These are phyloP conservation scores for Hibiscus syriacus DNA, from an alignment of 345 rosid genomes.

Conservation along the genomic window DNA sequence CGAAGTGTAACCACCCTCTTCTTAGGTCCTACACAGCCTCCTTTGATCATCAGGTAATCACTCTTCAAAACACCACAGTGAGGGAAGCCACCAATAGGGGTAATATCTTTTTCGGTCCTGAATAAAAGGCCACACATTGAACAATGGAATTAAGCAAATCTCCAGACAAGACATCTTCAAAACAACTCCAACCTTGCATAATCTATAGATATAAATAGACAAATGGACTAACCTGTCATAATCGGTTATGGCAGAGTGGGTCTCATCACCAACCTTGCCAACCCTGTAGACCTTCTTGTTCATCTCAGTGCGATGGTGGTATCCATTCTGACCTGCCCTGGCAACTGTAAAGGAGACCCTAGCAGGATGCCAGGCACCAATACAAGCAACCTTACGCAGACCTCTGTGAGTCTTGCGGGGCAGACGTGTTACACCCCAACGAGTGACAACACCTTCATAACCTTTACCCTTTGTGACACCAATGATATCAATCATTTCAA, in stretches of 20 bases:
- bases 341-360: slow-evolving; percentile 91
- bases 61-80: slow-evolving; percentile 74
- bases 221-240: slow-evolving; percentile 49
- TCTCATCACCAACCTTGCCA: slow-evolving; percentile 59
- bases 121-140: neutral
- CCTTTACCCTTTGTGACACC: slow-evolving; percentile 92
- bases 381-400: slow-evolving; percentile 91
- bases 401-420: slow-evolving; percentile 90
- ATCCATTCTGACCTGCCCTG: slow-evolving; percentile 92
- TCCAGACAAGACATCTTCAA: neutral
- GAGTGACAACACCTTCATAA: slow-evolving; percentile 89
- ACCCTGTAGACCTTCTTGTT: slow-evolving; percentile 80
- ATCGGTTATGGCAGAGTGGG: slow-evolving; percentile 62
- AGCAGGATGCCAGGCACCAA: slow-evolving; percentile 95
- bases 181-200: neutral
- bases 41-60: slow-evolving; percentile 72
- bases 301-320: slow-evolving; percentile 85
- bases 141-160: neutral
- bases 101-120: slow-evolving; percentile 79
- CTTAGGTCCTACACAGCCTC: slow-evolving; percentile 81
- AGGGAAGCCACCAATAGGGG: slow-evolving; percentile 81
- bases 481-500: slow-evolving; percentile 79
- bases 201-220: neutral
- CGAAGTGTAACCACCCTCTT: slow-evolving; percentile 87
- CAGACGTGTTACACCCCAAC: slow-evolving; percentile 89